These are phyloP conservation scores for Ilyonectria robusta DNA, from an alignment of 2,329 filamentous ascomycete genomes.

Conservation along the genomic window DNA sequence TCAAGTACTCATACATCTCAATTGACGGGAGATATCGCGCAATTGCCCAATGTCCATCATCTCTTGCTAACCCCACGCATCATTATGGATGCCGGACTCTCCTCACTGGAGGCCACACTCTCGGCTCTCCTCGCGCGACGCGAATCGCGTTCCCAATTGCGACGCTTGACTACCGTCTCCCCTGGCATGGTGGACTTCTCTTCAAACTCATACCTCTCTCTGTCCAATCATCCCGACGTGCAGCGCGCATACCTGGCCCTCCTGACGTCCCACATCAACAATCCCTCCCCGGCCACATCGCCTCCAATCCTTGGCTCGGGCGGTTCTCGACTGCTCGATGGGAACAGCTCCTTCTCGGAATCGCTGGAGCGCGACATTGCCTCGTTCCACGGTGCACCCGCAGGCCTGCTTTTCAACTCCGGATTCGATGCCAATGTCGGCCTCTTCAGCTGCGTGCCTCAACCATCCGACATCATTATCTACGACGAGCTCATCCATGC, in stretches of 20 bases:
- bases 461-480: constrained; percentile 73
- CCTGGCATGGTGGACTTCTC: constrained; percentile 81
- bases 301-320: constrained; percentile 61
- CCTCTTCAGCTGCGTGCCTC: constrained; percentile 72
- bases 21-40: background rate
- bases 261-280: constrained; percentile 44
- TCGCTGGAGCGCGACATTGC: constrained; percentile 63
- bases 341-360: constrained; percentile 63
- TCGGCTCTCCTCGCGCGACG: constrained; percentile 48
- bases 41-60: background rate
- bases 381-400: constrained; percentile 60
- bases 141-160: constrained; percentile 54
- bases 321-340: constrained; percentile 68
- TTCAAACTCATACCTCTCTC: constrained; percentile 85
- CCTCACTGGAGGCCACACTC: constrained; percentile 48
- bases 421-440: constrained; percentile 78
- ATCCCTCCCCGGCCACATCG: constrained; percentile 25
- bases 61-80: background rate
- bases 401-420: constrained; percentile 68
- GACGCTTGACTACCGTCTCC: constrained; percentile 70
- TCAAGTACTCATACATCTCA: background rate
- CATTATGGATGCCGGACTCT: constrained; percentile 28
- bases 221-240: constrained; percentile 65
- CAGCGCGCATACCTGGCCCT: constrained; percentile 75
- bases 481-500: constrained; percentile 85